A percentile compares a stretch with the other conserved stretches of the same genome.
Evolutionary conservation across 1,284 basidiomycete species (phyloP).

Genomic region (Fomitopsis pinicola): DNA sequence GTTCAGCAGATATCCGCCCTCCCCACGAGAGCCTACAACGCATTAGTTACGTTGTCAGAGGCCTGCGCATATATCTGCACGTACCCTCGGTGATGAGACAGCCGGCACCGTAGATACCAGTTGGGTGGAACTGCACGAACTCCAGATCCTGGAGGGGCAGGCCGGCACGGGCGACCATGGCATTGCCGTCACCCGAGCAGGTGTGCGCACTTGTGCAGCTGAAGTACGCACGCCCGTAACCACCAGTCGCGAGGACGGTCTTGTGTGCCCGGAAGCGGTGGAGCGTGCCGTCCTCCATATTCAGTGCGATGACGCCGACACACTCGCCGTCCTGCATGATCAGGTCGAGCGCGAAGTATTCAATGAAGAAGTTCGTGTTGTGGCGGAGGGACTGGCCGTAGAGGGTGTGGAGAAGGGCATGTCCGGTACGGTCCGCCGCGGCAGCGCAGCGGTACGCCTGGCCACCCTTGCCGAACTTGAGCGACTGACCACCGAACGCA

Average conservation of each 20-base stretch:
- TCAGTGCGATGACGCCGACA: conserved; percentile 98
- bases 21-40: conserved; percentile 87
- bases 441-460: conserved; percentile 99
- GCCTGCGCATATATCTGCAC: conserved; percentile 11
- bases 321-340: conserved; percentile 99
- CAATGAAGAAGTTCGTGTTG: conserved; percentile 99
- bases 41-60: background rate
- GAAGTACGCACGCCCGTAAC: conserved; percentile 98
- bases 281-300: conserved; percentile 99
- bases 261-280: conserved; percentile 99
- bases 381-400: conserved; percentile 99
- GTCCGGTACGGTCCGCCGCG: conserved; percentile 98
- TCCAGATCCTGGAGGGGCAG: conserved; percentile 97
- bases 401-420: conserved; percentile 97
- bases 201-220: conserved; percentile 99
- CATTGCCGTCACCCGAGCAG: conserved; percentile 98
- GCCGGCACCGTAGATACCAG: conserved; percentile 99
- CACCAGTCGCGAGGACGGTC: conserved; percentile 97
- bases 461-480: conserved; percentile 97
- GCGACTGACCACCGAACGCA: conserved; percentile 98
- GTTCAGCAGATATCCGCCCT: conserved; percentile 98
- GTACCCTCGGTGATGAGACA: conserved; percentile 97
- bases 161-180: conserved; percentile 97
- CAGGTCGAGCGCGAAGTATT: conserved; percentile 97
- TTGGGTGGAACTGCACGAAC: conserved; percentile 99